Evolutionary conservation across 257 asterid genomes (phyloP), one percentile per base, ranked within the genome.

Genomic region (Ballota nigra): DNA sequence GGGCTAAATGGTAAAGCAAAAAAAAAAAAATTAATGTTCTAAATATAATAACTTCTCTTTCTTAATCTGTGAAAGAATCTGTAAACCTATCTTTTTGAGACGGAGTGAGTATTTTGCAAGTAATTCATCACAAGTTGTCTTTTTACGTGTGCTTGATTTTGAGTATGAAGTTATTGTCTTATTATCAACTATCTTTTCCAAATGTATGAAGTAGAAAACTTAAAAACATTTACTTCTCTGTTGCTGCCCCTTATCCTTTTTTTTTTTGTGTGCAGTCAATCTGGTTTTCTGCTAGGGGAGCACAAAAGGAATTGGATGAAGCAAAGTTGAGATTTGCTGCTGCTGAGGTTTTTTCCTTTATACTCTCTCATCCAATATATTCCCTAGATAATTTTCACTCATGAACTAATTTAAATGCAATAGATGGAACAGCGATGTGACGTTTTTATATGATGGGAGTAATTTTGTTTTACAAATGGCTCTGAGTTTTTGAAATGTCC

Each of bases 291-390:
- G 75, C 28, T 52, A 81, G 90, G 80, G 99, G 98, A 79, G 81
- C 81, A 58, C 97, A 88, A 78, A 94, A 86, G 87, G 95, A 91
- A 73, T 75, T 83, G 75, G 99, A 94, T 76, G 98, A 88, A 80
- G 98, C 95, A 68, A 91, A 87, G 74, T 78, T 91, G 90, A 86
- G 97, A 86, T 94, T 94, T 86, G 97, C 97, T 26, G 89, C 97
- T 77, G 90, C 97, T 61, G 99, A 94, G 98, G 99, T 93, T 57
- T 65, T 71, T 28, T 72, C 52, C 33, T 63, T 58, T 52, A 13
- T 65, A 9, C 31, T 3, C 31, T 3, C 26, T 18, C 36, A 22
- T 33, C 36, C 68, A 40, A 26, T 34, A 40, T 72, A 33, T 77
- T 22, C 63, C 4, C 7, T 28, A 61, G 38, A 58, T 22, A 24